Evolutionary conservation across 208 protist genomes (phyloP), one percentile per base, ranked within the genome.

Genomic region (Jaenimonas drosophilae): DNA sequence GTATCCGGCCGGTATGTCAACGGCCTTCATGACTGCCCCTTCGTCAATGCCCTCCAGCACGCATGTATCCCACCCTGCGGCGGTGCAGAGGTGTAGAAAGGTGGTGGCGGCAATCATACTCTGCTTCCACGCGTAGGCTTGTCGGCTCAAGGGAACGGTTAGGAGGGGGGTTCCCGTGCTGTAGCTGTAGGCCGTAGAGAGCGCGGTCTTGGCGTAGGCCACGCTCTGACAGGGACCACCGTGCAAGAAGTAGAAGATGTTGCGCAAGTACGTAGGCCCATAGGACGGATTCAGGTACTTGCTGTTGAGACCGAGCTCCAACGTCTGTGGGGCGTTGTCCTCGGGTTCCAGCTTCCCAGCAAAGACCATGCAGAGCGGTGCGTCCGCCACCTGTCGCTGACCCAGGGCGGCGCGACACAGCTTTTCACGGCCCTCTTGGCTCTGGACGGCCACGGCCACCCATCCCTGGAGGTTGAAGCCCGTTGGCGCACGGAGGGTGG

Each of bases 21-120:
- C 59, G 0, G 85, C 69, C 4, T 52, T 21, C 51, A 76, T 70
- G 17, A 95, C 74, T 3, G 72, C 53, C 7, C 55, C 70, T 32
- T 91, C 82, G 48, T 95, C 87, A 45, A 92, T 77, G 6, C 87
- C 87, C 55, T 95, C 87, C 62, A 95, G 69, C 32, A 86, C 59
- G 36, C 66, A 71, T 39, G 80, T 90, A 37, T 78, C 52, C 58
- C 71, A 61, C 12, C 78, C 74, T 0, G 75, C 69, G 3, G 76
- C 70, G 7, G 73, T 76, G 20, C 65, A 69, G 19, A 83, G 53
- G 30, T 84, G 59, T 27, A 88, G 21, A 48, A 95, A 95, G 1
- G 59, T 81, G 0, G 71, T 86, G 6, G 67, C 87, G 7, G 87
- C 70, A 19, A 92, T 75, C 77, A 95, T 89, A 11, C 62, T 60